These are phyloP conservation scores for Scutellaria galericulata DNA, from an alignment of 257 asterid genomes.

Conservation along the genomic window DNA sequence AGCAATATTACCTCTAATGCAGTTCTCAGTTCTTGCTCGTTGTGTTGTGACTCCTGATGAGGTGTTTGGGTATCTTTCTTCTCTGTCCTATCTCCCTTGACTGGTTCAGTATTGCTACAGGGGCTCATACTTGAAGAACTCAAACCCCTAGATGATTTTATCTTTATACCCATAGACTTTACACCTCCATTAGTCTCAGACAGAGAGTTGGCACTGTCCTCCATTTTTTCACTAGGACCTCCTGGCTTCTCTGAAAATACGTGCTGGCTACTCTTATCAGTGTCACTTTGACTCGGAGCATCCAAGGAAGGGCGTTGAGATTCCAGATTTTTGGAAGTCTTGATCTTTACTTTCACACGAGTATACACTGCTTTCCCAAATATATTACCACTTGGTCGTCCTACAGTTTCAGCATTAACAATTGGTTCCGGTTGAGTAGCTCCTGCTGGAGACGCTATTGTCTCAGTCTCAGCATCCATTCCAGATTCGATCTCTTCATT, in stretches of 20 bases:
- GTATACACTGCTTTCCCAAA: slow-evolving; percentile 68
- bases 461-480: slow-evolving; percentile 62
- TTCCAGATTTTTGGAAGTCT: slow-evolving; percentile 73
- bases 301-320: slow-evolving; percentile 60
- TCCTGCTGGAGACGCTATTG: slow-evolving; percentile 54
- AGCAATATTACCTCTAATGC: slow-evolving; percentile 76
- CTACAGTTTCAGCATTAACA: slow-evolving; percentile 38
- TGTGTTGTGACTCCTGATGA: slow-evolving; percentile 50
- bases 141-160: slow-evolving; percentile 74
- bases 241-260: slow-evolving; percentile 62
- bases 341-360: slow-evolving; percentile 89
- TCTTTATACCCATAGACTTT: slow-evolving; percentile 70
- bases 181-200: slow-evolving; percentile 62
- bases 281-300: slow-evolving; percentile 68
- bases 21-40: slow-evolving; percentile 76
- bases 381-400: slow-evolving; percentile 53
- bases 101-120: slow-evolving; percentile 65
- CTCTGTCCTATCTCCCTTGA: slow-evolving; percentile 62
- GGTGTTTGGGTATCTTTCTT: slow-evolving; percentile 56
- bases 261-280: slow-evolving; percentile 71
- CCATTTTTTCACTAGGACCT: slow-evolving; percentile 62
- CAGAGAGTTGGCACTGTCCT: slow-evolving; percentile 84
- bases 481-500: slow-evolving; percentile 76
- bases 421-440: slow-evolving; percentile 50
- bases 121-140: slow-evolving; percentile 88